These are phyloP conservation scores for Erodium texanum DNA, from an alignment of 441 rosid genomes.

Conservation along the genomic window DNA sequence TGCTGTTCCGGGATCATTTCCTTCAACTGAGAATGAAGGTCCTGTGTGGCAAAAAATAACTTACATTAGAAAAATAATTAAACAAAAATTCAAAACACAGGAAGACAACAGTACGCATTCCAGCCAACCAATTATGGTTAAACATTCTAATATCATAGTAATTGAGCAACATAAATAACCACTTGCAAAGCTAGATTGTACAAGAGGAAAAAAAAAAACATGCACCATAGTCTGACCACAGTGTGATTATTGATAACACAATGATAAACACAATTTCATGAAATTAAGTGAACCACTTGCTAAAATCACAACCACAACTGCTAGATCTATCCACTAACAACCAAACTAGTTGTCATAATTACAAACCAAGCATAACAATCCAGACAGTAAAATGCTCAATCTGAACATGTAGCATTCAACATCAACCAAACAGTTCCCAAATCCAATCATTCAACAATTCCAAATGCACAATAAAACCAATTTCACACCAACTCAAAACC, in stretches of 20 bases:
- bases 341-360: neutral
- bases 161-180: neutral
- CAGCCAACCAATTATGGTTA: too few relatives aligned
- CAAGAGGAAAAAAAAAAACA: neutral
- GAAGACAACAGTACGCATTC: neutral
- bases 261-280: neutral
- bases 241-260: neutral
- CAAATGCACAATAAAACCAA: neutral
- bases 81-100: neutral
- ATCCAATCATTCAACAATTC: neutral
- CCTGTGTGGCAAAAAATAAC: slow-evolving; percentile 34
- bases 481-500: neutral
- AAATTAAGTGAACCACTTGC: neutral
- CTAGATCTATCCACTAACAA: neutral
- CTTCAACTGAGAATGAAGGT: slow-evolving; percentile 77
- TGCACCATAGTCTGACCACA: neutral
- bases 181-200: neutral
- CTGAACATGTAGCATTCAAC: neutral
- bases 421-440: neutral
- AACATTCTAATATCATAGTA: neutral
- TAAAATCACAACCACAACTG: neutral
- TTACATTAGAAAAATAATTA: neutral
- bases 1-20: slow-evolving; percentile 93
- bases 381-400: neutral
- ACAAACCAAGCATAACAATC: neutral